Conservation (phyloP, 2,329 filamentous ascomycete genomes). For the Alternaria brassicicola region DNA sequence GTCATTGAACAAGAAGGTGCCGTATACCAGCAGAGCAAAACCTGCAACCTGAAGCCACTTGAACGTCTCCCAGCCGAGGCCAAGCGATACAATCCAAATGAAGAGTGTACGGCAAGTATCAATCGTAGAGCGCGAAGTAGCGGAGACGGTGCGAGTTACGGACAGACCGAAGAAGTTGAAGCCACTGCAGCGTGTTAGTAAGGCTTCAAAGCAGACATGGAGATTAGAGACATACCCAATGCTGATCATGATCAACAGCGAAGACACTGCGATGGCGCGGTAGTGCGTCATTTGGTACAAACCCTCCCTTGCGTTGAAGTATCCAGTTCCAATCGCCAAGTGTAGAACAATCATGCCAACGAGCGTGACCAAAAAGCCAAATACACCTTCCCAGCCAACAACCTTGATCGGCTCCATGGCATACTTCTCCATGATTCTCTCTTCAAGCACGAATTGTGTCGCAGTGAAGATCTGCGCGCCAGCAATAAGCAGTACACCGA, state of each 20-base stretch:
- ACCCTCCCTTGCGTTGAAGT: constrained; percentile 89
- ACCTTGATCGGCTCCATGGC: constrained; percentile 85
- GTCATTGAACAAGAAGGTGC: constrained; percentile 96
- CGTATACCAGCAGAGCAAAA: constrained; percentile 90
- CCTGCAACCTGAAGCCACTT: constrained; percentile 94
- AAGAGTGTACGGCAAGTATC: constrained; percentile 97
- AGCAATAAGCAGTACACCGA: constrained; percentile 89
- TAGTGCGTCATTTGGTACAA: constrained; percentile 79
- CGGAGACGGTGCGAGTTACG: constrained; percentile 86
- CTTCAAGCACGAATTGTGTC: constrained; percentile 93
- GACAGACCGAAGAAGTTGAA: constrained; percentile 99
- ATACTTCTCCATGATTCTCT: constrained; percentile 84
- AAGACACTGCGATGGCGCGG: constrained; percentile 73
- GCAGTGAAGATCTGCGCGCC: constrained; percentile 96
- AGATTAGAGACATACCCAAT: constrained; percentile 73
- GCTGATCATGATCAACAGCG: constrained; percentile 92
- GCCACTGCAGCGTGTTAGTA: constrained; percentile 62
- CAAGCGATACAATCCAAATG: constrained; percentile 95
- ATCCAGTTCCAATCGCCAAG: constrained; percentile 76
- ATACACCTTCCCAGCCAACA: constrained; percentile 95
- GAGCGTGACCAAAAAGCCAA: constrained; percentile 82
- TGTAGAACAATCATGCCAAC: constrained; percentile 82
- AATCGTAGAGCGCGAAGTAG: constrained; percentile 92
- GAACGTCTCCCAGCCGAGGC: constrained; percentile 94
- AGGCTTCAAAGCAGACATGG: constrained; percentile 1